A percentile compares a stretch with the other conserved stretches of the same genome.
phyloP scores from a whole-genome alignment of 2,329 filamentous ascomycete genomes.

The Calonectria hongkongensis region DNA sequence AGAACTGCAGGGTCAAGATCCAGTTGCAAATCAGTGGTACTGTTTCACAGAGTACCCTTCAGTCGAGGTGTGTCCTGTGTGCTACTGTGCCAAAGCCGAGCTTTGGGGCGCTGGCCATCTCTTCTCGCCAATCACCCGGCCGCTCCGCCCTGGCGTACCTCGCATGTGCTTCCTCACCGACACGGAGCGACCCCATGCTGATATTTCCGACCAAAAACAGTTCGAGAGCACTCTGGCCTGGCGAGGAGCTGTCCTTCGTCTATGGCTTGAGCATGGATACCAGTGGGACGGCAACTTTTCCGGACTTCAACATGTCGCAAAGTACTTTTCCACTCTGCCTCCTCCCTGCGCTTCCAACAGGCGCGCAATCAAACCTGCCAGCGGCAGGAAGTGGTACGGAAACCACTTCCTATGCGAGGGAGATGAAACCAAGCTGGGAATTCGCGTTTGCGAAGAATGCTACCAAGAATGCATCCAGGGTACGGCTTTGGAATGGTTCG shows the following conservation, averaged over 20 bases:
- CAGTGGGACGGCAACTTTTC: conserved; percentile 30
- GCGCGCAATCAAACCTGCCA: conserved; percentile 20
- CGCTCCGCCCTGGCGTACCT: conserved; percentile 10
- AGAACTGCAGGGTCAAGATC: conserved; percentile 12
- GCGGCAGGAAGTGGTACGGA: conserved; percentile 34
- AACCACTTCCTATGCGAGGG: conserved; percentile 27
- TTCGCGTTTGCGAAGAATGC: conserved; percentile 38
- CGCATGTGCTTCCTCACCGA: conserved; percentile 33
- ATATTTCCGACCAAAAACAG: conserved; percentile 6
- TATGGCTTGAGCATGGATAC: conserved; percentile 32
- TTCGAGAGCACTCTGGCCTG: conserved; percentile 33
- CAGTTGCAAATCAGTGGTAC: conserved; percentile 4
- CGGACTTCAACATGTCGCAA: conserved; percentile 23
- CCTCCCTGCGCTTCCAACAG: conserved; percentile 27
- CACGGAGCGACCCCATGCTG: not conserved
- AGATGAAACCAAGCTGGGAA: conserved; percentile 21
- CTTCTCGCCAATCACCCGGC: conserved; percentile 28
- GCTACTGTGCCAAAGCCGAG: conserved; percentile 16
- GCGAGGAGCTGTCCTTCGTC: conserved; percentile 21
- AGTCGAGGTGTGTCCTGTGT: conserved; percentile 35
- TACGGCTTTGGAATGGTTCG: conserved; percentile 29
- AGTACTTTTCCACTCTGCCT: conserved; percentile 13
- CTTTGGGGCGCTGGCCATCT: conserved; percentile 30
- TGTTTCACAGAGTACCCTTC: conserved; percentile 25
- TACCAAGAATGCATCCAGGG: conserved; percentile 33